A percentile compares a stretch with the other conserved stretches of the same genome.
These are phyloP conservation scores for Petrea volubilis DNA, from an alignment of 257 asterid species.

Conservation along the genomic window DNA sequence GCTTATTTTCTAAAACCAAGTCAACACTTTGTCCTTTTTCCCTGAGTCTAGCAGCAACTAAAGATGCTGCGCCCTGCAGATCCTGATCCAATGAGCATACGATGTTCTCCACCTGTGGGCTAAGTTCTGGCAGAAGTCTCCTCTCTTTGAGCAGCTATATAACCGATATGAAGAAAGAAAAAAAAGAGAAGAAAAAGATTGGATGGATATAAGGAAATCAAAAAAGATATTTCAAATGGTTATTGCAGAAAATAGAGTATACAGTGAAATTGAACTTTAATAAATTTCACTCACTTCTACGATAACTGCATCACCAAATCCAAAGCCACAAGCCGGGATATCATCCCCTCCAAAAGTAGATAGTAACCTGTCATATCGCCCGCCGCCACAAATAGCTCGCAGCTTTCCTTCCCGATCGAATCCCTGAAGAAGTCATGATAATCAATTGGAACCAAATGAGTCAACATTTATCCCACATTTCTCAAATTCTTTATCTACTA, in stretches of 20 bases:
- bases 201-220: conserved; percentile 11
- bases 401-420: conserved; percentile 91
- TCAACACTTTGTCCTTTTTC: conserved; percentile 83
- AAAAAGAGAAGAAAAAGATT: background rate
- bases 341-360: conserved; percentile 95
- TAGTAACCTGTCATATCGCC: conserved; percentile 82
- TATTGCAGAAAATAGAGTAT: background rate
- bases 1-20: conserved; percentile 87
- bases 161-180: background rate
- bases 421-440: conserved; percentile 49
- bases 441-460: conserved; percentile 3
- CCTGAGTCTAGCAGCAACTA: conserved; percentile 78
- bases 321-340: conserved; percentile 97
- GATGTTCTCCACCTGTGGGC: conserved; percentile 65
- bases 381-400: conserved; percentile 99
- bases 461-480: background rate
- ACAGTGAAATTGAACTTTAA: background rate
- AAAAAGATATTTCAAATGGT: conserved; percentile 18
- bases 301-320: conserved; percentile 97
- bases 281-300: conserved; percentile 69
- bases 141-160: conserved; percentile 88
- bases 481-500: background rate
- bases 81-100: conserved; percentile 83
- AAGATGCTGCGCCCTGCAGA: conserved; percentile 78
- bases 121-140: conserved; percentile 77